A percentile compares a stretch with the other conserved stretches of the same genome.
These are phyloP conservation scores for Colletotrichum destructivum DNA, from an alignment of 2,329 filamentous ascomycete species.

Conservation along the genomic window DNA sequence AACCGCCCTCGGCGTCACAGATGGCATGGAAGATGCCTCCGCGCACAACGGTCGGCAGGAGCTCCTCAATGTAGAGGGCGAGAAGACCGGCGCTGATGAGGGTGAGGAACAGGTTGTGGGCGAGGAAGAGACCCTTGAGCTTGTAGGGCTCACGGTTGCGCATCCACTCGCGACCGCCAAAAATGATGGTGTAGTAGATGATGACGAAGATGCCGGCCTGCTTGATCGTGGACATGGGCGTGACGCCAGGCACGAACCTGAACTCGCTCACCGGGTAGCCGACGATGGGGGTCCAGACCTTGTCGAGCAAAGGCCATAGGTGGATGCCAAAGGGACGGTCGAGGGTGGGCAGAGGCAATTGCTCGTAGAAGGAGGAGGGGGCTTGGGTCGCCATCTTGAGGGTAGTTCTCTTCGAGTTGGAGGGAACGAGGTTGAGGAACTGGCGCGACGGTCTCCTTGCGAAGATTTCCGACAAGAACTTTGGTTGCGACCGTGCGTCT, in stretches of 20 bases:
- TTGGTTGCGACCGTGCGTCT: slow-evolving; percentile 38
- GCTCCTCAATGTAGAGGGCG: slow-evolving; percentile 90
- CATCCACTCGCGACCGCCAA: slow-evolving; percentile 94
- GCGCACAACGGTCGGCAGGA: slow-evolving; percentile 85
- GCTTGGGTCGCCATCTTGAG: slow-evolving; percentile 54
- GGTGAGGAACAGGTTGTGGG: slow-evolving; percentile 97
- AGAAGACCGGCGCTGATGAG: slow-evolving; percentile 85
- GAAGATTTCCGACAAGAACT: slow-evolving; percentile 24
- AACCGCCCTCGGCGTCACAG: slow-evolving; percentile 85
- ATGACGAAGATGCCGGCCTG: slow-evolving; percentile 85
- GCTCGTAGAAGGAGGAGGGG: slow-evolving; percentile 65
- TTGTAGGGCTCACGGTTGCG: slow-evolving; percentile 87
- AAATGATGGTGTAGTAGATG: slow-evolving; percentile 93
- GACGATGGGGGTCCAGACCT: slow-evolving; percentile 81
- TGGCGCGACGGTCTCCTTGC: slow-evolving; percentile 22
- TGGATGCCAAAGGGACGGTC: slow-evolving; percentile 93
- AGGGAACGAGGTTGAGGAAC: slow-evolving; percentile 2
- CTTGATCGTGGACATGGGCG: slow-evolving; percentile 91
- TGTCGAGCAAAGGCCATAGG: slow-evolving; percentile 95
- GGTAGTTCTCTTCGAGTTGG: slow-evolving; percentile 28
- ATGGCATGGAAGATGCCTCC: slow-evolving; percentile 92
- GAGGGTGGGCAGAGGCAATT: slow-evolving; percentile 81
- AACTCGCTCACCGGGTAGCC: slow-evolving; percentile 92
- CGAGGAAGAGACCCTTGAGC: slow-evolving; percentile 90
- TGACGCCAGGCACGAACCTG: slow-evolving; percentile 83